These are phyloP conservation scores for Chlorella ohadii DNA, from an alignment of 139 green algal genomes.

Conservation along the genomic window DNA sequence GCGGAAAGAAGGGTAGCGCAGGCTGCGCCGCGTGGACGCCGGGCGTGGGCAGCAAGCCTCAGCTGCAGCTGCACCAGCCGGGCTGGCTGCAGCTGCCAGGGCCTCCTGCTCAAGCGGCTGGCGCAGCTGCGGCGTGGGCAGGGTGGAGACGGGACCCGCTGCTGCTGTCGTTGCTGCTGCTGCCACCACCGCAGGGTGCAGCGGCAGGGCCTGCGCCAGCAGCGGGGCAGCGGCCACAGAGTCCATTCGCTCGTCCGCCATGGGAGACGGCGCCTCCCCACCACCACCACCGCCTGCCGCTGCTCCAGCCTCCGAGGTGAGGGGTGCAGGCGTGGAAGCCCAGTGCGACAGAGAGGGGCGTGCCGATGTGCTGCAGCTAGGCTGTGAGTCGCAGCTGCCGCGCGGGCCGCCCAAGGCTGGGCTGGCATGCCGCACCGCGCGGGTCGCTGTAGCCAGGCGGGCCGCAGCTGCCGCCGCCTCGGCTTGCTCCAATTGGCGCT, in stretches of 20 bases:
- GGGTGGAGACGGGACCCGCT: too few relatives aligned
- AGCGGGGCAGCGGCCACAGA: background rate
- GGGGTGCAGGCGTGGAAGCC: background rate
- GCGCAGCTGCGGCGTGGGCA: too few relatives aligned
- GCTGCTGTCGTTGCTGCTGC: background rate
- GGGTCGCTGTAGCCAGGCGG: background rate
- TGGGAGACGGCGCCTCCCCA: too few relatives aligned
- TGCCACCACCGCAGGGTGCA: background rate
- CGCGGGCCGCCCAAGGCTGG: background rate
- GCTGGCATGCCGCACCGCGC: background rate
- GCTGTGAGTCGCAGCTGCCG: background rate
- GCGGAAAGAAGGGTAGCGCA: conserved; percentile 2
- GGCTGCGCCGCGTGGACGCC: background rate
- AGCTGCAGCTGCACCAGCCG: too few relatives aligned
- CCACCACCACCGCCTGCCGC: background rate
- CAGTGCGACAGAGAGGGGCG: background rate
- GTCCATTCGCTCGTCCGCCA: background rate
- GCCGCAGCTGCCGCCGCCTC: background rate
- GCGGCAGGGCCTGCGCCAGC: background rate
- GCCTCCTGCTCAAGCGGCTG: background rate
- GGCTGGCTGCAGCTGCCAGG: background rate
- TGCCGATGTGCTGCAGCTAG: background rate
- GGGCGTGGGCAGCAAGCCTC: background rate
- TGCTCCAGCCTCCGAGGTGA: background rate
- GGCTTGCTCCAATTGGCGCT: background rate